Conservation (phyloP, 2,329 filamentous ascomycete genomes). For the Pseudogymnoascus sp. region DNA sequence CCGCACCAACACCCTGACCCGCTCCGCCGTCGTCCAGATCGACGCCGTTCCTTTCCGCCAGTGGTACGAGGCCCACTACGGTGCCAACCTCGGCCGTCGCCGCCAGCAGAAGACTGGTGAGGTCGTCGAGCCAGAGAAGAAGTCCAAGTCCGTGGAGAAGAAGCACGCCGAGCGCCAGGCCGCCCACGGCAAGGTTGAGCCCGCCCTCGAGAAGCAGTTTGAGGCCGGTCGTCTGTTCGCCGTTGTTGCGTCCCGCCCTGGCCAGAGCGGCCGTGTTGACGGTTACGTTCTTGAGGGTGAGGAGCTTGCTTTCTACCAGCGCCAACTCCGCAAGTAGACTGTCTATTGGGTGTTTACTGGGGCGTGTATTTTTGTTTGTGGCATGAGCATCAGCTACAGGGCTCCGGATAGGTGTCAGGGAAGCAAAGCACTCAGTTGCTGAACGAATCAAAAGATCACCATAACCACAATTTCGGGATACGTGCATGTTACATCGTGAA, state of each 20-base stretch:
- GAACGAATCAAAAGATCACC: not conserved
- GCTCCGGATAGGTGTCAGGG: slow-evolving; percentile 8
- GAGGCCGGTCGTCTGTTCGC: slow-evolving; percentile 97
- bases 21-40: slow-evolving; percentile 96
- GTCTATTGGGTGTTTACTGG: slow-evolving; percentile 26
- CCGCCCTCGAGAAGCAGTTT: slow-evolving; percentile 93
- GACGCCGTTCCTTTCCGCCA: slow-evolving; percentile 98
- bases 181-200: slow-evolving; percentile 84
- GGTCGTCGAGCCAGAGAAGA: slow-evolving; percentile 58
- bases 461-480: not conserved
- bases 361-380: slow-evolving; percentile 9
- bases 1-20: slow-evolving; percentile 99
- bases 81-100: slow-evolving; percentile 77
- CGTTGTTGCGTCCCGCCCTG: slow-evolving; percentile 84
- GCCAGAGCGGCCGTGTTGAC: slow-evolving; percentile 93
- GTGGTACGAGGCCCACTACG: slow-evolving; percentile 99
- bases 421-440: slow-evolving; percentile 8
- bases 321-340: slow-evolving; percentile 94
- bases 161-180: slow-evolving; percentile 89
- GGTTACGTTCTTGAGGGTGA: slow-evolving; percentile 99
- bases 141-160: slow-evolving; percentile 91
- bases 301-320: slow-evolving; percentile 99
- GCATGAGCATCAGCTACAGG: slow-evolving; percentile 7
- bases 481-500: not conserved
- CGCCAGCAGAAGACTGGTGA: slow-evolving; percentile 68